phyloP scores from a whole-genome alignment of 2,329 filamentous ascomycete species.

The Penicillium nordicum region DNA sequence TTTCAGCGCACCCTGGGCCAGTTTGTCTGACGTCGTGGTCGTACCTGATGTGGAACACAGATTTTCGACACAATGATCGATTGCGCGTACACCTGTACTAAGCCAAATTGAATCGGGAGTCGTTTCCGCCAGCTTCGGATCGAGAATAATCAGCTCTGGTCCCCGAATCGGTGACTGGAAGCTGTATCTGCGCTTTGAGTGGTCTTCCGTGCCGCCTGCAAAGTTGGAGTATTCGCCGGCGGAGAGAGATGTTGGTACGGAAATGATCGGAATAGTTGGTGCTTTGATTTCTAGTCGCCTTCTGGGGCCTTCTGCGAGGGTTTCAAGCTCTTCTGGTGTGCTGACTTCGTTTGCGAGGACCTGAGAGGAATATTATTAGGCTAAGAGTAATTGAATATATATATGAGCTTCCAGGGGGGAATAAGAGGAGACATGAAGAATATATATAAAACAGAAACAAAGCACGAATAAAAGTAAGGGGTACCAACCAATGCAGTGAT shows the following conservation, averaged over 20 bases:
- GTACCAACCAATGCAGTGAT: constrained; percentile 45
- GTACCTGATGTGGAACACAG: constrained; percentile 43
- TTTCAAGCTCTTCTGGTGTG: constrained; percentile 40
- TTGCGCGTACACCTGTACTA: constrained; percentile 54
- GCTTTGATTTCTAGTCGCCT: constrained; percentile 25
- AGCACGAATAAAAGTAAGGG: neutral
- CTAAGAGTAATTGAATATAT: neutral
- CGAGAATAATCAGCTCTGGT: constrained; percentile 55
- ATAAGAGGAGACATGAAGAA: neutral
- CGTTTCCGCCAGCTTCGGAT: constrained; percentile 50
- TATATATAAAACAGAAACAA: neutral
- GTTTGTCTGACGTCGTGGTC: constrained; percentile 35
- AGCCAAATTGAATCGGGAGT: constrained; percentile 57
- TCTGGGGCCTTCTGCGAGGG: constrained; percentile 31
- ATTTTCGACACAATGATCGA: constrained; percentile 59
- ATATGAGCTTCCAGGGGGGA: neutral
- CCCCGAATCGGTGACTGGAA: constrained; percentile 41
- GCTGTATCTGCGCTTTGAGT: constrained; percentile 35
- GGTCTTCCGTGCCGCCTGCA: constrained; percentile 40
- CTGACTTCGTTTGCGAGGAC: constrained; percentile 49
- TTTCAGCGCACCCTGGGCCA: constrained; percentile 40
- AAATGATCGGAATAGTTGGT: constrained; percentile 34
- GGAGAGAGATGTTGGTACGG: constrained; percentile 43
- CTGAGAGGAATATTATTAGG: constrained; percentile 21
- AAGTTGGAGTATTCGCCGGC: constrained; percentile 44